These are phyloP conservation scores for Magnolia officinalis DNA, from an alignment of 164 flowering plant genomes.

Conservation along the genomic window DNA sequence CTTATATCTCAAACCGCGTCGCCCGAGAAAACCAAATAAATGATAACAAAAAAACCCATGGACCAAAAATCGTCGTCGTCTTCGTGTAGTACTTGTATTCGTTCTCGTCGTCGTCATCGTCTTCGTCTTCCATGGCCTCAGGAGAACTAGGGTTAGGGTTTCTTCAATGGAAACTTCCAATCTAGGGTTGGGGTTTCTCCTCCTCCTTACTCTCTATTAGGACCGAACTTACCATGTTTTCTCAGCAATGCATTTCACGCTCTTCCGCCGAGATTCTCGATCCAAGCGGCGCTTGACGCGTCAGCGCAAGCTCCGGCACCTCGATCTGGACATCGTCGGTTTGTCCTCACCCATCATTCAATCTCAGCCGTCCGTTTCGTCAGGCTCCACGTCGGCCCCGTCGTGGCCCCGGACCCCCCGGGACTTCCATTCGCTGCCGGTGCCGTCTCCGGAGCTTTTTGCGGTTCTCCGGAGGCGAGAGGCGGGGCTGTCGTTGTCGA, in stretches of 20 bases:
- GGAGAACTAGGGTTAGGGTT: background rate
- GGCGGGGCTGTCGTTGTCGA: background rate
- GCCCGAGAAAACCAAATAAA: background rate
- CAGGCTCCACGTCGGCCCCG: background rate
- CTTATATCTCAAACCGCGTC: too few species aligned
- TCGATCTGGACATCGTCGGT: constrained; percentile 17
- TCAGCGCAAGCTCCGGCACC: constrained; percentile 26
- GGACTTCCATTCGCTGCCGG: constrained; percentile 9
- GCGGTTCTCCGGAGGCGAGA: background rate
- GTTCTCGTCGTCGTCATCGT: background rate
- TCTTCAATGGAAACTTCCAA: background rate
- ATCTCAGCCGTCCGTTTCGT: background rate
- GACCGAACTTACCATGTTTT: constrained; percentile 20
- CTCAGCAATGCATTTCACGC: constrained; percentile 35
- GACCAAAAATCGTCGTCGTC: background rate
- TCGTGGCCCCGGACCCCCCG: background rate
- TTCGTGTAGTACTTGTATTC: background rate
- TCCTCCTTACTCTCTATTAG: background rate
- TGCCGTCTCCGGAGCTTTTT: constrained; percentile 21
- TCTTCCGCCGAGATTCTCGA: constrained; percentile 9
- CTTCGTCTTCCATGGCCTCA: background rate
- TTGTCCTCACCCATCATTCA: background rate
- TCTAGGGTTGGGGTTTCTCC: background rate
- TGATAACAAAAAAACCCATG: background rate
- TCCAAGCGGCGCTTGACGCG: constrained; percentile 23